phyloP scores from a whole-genome alignment of 108 stramenopile genomes.

The Pelagomonas calceolata region DNA sequence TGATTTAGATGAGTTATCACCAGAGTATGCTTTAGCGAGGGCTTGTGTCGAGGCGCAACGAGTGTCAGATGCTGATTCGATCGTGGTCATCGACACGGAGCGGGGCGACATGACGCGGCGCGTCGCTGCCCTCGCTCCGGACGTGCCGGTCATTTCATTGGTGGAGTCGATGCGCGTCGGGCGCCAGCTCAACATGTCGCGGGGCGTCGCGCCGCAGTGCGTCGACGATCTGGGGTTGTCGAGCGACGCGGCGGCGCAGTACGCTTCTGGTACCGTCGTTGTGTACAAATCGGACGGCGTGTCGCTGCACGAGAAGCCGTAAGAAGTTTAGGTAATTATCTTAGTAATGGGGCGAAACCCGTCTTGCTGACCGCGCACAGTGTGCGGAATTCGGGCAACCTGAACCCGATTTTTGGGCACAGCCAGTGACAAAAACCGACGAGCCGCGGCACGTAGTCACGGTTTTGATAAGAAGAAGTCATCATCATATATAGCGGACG shows the following conservation, averaged over 20 bases:
- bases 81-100: not conserved
- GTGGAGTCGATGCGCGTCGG: conserved; percentile 25
- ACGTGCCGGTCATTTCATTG: not conserved
- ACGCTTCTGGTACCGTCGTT: too few relatives aligned
- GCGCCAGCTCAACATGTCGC: conserved; percentile 58
- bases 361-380: too few relatives aligned
- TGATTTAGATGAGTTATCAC: too few relatives aligned
- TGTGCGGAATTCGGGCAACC: too few relatives aligned
- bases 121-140: not conserved
- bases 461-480: too few relatives aligned
- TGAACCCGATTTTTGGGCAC: too few relatives aligned
- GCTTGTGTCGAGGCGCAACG: not conserved
- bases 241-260: not conserved
- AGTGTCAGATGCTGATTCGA: not conserved
- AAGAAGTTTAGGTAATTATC: too few relatives aligned
- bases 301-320: not conserved
- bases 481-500: too few relatives aligned
- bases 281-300: not conserved
- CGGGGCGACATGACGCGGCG: not conserved
- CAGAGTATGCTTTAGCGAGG: not conserved
- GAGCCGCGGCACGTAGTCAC: too few relatives aligned
- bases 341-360: too few relatives aligned
- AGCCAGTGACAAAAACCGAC: too few relatives aligned
- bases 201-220: conserved; percentile 69
- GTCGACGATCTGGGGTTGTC: not conserved